Percentiles rank a stretch among this genome's conserved stretches.
Evolutionary conservation across 2,329 filamentous ascomycete genomes (phyloP).

Genomic region (Fusarium albidum): DNA sequence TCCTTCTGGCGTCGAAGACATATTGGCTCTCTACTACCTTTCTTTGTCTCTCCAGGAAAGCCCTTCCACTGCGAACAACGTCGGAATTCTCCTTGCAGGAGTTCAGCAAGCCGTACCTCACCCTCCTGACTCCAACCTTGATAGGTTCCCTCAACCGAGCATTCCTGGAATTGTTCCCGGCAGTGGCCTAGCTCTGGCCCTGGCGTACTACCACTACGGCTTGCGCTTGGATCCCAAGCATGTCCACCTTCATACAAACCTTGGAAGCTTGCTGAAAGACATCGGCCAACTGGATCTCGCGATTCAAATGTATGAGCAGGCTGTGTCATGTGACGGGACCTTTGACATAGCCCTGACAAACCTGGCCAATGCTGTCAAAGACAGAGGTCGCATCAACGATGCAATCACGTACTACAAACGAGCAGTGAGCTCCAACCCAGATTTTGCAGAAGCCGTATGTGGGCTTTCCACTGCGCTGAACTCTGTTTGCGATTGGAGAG

Average conservation of each 20-base stretch:
- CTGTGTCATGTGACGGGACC: slow-evolving; percentile 88
- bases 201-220: slow-evolving; percentile 96
- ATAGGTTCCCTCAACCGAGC: slow-evolving; percentile 41
- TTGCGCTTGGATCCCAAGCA: slow-evolving; percentile 86
- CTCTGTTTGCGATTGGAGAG: slow-evolving; percentile 94
- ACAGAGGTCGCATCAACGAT: slow-evolving; percentile 90
- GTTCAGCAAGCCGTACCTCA: slow-evolving; percentile 73
- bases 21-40: slow-evolving; percentile 92
- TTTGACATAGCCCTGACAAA: slow-evolving; percentile 98
- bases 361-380: slow-evolving; percentile 96
- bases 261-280: slow-evolving; percentile 94
- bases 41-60: slow-evolving; percentile 94
- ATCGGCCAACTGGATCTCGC: slow-evolving; percentile 91
- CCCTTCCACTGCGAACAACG: slow-evolving; percentile 97
- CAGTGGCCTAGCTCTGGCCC: slow-evolving; percentile 85
- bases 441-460: slow-evolving; percentile 97
- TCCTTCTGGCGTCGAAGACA: slow-evolving; percentile 85
- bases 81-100: slow-evolving; percentile 94
- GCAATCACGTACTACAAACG: slow-evolving; percentile 92
- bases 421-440: slow-evolving; percentile 89
- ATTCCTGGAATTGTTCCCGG: slow-evolving; percentile 85
- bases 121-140: slow-evolving; percentile 13
- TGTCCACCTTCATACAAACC: slow-evolving; percentile 95
- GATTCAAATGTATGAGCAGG: slow-evolving; percentile 96
- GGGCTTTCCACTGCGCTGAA: slow-evolving; percentile 94